Evolutionary conservation across 257 asterid genomes (phyloP), one percentile per base, ranked within the genome.

Genomic region (Solanum pimpinellifolium): DNA sequence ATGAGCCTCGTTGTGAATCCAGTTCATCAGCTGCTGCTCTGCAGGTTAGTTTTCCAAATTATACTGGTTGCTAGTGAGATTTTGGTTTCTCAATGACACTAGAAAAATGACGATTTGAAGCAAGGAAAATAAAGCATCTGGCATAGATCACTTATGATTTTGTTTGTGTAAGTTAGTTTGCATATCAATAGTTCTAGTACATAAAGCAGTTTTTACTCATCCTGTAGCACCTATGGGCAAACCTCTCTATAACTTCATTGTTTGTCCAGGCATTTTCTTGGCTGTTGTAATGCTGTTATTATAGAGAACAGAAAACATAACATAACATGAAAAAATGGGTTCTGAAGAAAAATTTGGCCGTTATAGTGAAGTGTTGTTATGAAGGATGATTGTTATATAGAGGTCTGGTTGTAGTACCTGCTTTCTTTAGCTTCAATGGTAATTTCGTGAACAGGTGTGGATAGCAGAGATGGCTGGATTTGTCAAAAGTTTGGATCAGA

Each of bases 1-100:
- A 93, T 9, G 95, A 93, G 88, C 95, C 95, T 69, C 88, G 93
- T 16, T 93, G 95, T 83, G 91, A 91, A 84, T 90, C 93, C 46
- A 49, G 86, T 87, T 87, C 93, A 60, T 91, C 91, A 68, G 92
- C 91, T 83, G 81, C 91, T 83, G 90, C 89, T 88, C 94, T 92
- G 44, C 95, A 93, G 94, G 95, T 93, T 42, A 47, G 41, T 75
- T 84, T 47, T 86, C 20, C 4, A 6, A 29, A 9, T 60, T 21
- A 76, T 88, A 73, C 27, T 47, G 74, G 25, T 65, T 83, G 16
- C 2, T 31, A 25, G 9, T 5, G 21, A 66, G 62, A n/a, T 35
- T 84, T 84, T 62, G 1, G 20, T 25, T 7, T 23, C 87, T 85
- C 25, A 69, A 29, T 4, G 41, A 18, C 44, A 46, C 84, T 0